Evolutionary conservation across 441 rosid species (phyloP).

Genomic region (Adansonia grandidieri): DNA sequence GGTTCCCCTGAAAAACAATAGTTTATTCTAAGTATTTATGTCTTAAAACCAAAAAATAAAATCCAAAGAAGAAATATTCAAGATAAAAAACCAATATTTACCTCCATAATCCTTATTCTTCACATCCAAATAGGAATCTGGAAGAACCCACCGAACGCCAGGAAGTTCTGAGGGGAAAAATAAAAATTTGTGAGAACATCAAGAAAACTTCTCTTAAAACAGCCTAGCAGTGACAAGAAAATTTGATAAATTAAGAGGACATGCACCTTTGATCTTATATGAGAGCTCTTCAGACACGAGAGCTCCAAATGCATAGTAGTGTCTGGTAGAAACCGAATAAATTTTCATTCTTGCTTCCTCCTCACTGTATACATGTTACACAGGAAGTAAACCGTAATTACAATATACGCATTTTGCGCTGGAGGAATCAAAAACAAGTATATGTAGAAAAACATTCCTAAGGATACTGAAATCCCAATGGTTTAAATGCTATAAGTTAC

Average conservation of each 20-base stretch:
- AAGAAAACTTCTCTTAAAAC: not conserved
- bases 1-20: slow-evolving; percentile 71
- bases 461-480: not conserved
- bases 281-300: slow-evolving; percentile 87
- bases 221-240: not conserved
- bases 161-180: slow-evolving; percentile 52
- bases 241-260: not conserved
- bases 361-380: slow-evolving; percentile 49
- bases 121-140: slow-evolving; percentile 84
- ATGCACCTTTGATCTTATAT: slow-evolving; percentile 66
- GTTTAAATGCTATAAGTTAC: not conserved
- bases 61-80: not conserved
- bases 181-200: not conserved
- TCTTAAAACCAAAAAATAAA: not conserved
- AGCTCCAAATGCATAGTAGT: slow-evolving; percentile 89
- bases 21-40: not conserved
- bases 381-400: not conserved
- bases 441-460: not conserved
- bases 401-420: not conserved
- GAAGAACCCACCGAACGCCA: slow-evolving; percentile 87
- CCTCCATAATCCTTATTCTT: slow-evolving; percentile 68
- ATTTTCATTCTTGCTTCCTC: slow-evolving; percentile 90
- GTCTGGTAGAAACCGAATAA: slow-evolving; percentile 82
- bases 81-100: not conserved
- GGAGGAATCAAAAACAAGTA: not conserved